Percentiles rank a stretch among this genome's conserved stretches.
These are phyloP conservation scores for Massariosphaeria phaeospora DNA, from an alignment of 495 filamentous ascomycete species.

Conservation along the genomic window DNA sequence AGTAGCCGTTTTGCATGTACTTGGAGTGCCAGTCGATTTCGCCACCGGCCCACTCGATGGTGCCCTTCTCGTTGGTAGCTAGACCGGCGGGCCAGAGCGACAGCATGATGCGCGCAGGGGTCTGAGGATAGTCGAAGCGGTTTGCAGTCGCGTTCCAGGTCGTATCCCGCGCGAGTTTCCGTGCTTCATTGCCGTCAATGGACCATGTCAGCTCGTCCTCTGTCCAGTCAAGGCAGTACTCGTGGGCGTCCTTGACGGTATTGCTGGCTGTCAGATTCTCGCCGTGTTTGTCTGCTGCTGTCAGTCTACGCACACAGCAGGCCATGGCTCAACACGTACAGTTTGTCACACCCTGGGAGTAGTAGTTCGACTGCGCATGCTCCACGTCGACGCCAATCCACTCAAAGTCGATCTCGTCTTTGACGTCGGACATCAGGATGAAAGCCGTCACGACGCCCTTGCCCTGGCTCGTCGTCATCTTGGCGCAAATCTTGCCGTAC, in stretches of 20 bases:
- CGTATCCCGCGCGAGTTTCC: slow-evolving; percentile 64
- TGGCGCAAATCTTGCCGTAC: slow-evolving; percentile 90
- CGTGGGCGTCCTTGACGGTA: slow-evolving; percentile 76
- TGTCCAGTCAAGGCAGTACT: slow-evolving; percentile 90
- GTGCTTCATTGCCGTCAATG: slow-evolving; percentile 71
- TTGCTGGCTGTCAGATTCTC: slow-evolving; percentile 62
- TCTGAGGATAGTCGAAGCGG: slow-evolving; percentile 86
- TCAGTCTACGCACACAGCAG: too few relatives aligned
- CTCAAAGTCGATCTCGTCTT: slow-evolving; percentile 98
- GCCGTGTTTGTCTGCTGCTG: slow-evolving; percentile 60
- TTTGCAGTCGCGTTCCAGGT: slow-evolving; percentile 83
- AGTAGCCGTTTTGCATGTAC: slow-evolving; percentile 84
- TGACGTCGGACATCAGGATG: slow-evolving; percentile 87
- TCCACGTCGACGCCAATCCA: slow-evolving; percentile 77
- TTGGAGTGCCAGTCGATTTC: slow-evolving; percentile 77
- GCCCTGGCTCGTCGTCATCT: slow-evolving; percentile 78
- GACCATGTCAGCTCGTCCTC: slow-evolving; percentile 80
- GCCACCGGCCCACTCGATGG: slow-evolving; percentile 88
- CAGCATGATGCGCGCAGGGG: slow-evolving; percentile 85
- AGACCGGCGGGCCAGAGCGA: slow-evolving; percentile 94
- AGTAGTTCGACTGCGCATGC: slow-evolving; percentile 87
- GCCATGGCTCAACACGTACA: too few relatives aligned
- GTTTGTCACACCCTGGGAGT: slow-evolving; percentile 88
- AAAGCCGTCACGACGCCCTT: slow-evolving; percentile 91
- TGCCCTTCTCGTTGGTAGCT: slow-evolving; percentile 72